Evolutionary conservation across 108 stramenopile genomes (phyloP).

Genomic region (Nitzschia putrida): DNA sequence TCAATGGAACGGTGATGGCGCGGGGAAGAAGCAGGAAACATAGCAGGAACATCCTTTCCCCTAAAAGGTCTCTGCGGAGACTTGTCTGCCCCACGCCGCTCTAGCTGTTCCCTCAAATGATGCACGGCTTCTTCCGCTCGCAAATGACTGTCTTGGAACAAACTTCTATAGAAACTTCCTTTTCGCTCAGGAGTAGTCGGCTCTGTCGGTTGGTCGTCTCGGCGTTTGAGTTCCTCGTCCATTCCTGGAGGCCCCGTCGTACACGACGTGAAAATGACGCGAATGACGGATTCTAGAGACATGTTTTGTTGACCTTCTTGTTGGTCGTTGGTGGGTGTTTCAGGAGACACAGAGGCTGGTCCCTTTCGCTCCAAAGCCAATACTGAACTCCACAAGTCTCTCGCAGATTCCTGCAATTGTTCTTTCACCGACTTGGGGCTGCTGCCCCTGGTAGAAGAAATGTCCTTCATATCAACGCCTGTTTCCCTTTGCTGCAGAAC

Average conservation of each 20-base stretch:
- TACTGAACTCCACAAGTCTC: constrained; percentile 26
- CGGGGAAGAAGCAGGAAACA: constrained; percentile 20
- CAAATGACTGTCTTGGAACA: constrained; percentile 3
- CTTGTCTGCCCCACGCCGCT: not conserved
- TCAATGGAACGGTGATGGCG: constrained; percentile 4
- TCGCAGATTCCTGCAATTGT: constrained; percentile 19
- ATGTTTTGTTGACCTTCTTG: constrained; percentile 7
- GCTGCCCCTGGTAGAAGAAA: not conserved
- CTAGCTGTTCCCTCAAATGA: constrained; percentile 4
- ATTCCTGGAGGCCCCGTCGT: constrained; percentile 21
- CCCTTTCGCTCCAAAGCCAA: constrained; percentile 1
- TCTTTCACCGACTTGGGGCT: constrained; percentile 19
- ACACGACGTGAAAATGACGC: constrained; percentile 44
- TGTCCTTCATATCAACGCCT: too few relatives aligned
- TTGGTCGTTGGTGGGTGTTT: not conserved
- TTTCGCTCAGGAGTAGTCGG: not conserved
- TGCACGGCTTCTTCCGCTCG: constrained; percentile 23
- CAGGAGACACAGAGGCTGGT: not conserved
- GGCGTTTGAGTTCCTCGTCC: not conserved
- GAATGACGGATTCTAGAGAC: constrained; percentile 32
- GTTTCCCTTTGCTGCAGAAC: too few relatives aligned
- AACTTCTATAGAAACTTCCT: constrained; percentile 2
- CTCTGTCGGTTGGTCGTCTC: not conserved
- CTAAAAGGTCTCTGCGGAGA: not conserved
- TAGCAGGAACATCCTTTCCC: constrained; percentile 10